A percentile compares a stretch with the other conserved stretches of the same genome.
Conservation (phyloP, 1,139 yeast species). For the Candida gigantensis region DNA sequence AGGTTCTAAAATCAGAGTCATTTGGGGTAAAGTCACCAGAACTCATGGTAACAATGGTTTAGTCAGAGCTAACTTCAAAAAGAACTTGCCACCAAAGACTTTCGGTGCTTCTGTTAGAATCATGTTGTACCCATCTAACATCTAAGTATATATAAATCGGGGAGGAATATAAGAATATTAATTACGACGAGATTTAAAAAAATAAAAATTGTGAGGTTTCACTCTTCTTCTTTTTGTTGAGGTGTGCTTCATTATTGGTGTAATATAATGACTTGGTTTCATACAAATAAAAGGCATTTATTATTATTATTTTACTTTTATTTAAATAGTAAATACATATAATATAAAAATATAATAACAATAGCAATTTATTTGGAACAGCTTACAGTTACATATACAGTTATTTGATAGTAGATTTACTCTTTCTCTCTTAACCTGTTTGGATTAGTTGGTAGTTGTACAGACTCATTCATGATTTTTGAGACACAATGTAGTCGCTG, state of each 20-base stretch:
- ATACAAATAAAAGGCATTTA: conserved; percentile 11
- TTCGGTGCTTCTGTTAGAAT: conserved; percentile 99
- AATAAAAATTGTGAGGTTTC: too few species aligned
- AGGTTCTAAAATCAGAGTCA: conserved; percentile 99
- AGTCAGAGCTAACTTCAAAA: conserved; percentile 98
- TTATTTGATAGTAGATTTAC: too few species aligned
- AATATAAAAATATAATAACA: conserved; percentile 5
- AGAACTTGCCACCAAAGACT: conserved; percentile 99
- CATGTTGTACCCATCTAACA: conserved; percentile 99
- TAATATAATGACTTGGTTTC: conserved; percentile 13
- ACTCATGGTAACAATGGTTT: conserved; percentile 98
- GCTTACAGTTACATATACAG: too few species aligned
- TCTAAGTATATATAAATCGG: conserved; percentile 50
- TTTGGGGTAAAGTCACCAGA: conserved; percentile 99
- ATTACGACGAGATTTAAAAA: not conserved
- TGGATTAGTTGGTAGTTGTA: too few species aligned
- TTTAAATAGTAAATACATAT: conserved; percentile 7
- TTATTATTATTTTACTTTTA: conserved; percentile 6
- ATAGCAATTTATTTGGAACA: not conserved
- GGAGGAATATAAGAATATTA: conserved; percentile 4
- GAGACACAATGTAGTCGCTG: conserved; percentile 7
- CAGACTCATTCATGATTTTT: too few species aligned
- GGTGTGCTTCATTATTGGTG: conserved; percentile 6
- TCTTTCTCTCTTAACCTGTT: too few species aligned
- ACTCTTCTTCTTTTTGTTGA: too few species aligned